phyloP scores from a whole-genome alignment of 345 rosid genomes.

The Salix suchowensis region DNA sequence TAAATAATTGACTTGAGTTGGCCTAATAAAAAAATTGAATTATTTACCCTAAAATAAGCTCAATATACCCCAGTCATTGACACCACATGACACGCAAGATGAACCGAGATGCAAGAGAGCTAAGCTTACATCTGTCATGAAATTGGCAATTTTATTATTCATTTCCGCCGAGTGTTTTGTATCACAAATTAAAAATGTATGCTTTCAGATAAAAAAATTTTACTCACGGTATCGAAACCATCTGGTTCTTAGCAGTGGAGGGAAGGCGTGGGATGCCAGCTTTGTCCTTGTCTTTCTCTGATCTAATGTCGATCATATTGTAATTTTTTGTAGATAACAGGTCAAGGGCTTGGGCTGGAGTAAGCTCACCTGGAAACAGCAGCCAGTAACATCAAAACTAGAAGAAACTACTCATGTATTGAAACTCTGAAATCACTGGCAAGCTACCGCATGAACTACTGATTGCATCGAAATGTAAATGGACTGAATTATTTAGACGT shows the following conservation, averaged over 20 bases:
- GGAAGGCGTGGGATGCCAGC: conserved; percentile 93
- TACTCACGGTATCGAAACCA: conserved; percentile 81
- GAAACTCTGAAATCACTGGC: background rate
- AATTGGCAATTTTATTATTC: background rate
- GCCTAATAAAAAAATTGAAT: fast-evolving
- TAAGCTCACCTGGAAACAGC: conserved; percentile 53
- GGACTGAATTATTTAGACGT: background rate
- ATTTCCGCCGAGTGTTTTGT: background rate
- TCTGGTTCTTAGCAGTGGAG: conserved; percentile 69
- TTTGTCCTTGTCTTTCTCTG: conserved; percentile 90
- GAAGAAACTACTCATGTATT: too few relatives aligned
- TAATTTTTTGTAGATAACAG: conserved; percentile 46
- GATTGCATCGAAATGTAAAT: background rate
- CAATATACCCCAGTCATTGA: too few relatives aligned
- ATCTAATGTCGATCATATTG: conserved; percentile 71
- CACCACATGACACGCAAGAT: too few relatives aligned
- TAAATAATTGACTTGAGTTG: fast-evolving
- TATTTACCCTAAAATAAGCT: too few relatives aligned
- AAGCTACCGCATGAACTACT: background rate
- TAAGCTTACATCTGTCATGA: too few relatives aligned
- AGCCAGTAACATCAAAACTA: background rate
- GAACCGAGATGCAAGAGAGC: too few relatives aligned
- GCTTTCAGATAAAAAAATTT: conserved; percentile 1
- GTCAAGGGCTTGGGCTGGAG: conserved; percentile 88
- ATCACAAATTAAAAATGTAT: background rate